phyloP scores from a whole-genome alignment of 768 basidiomycete genomes.

The Leccinum longicurvipes region DNA sequence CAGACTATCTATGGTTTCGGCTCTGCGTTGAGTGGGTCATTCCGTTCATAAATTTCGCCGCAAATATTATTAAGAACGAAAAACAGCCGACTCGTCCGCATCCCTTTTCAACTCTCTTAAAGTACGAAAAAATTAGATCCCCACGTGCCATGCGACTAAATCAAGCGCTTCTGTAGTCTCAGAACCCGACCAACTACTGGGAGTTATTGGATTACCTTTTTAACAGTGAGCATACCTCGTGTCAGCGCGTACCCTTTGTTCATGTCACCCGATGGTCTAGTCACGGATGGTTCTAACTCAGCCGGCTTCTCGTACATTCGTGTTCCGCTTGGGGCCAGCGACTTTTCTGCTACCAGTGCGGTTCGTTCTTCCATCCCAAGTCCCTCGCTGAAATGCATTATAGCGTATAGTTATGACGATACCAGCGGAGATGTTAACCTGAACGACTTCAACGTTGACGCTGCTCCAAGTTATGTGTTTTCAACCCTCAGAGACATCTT shows the following conservation, averaged over 20 bases:
- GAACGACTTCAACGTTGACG: constrained; percentile 51
- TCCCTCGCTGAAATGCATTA: constrained; percentile 2
- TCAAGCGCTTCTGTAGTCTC: constrained; percentile 33
- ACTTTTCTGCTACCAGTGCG: constrained; percentile 61
- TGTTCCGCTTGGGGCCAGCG: constrained; percentile 68
- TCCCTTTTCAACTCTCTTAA: constrained; percentile 59
- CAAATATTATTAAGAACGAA: constrained; percentile 1
- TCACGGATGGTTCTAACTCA: constrained; percentile 55
- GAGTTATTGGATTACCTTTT: constrained; percentile 58
- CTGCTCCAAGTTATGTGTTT: constrained; percentile 60
- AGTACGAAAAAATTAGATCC: constrained; percentile 33
- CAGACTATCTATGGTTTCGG: constrained; percentile 70
- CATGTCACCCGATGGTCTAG: constrained; percentile 19
- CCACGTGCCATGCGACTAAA: constrained; percentile 2
- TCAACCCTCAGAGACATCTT: constrained; percentile 61
- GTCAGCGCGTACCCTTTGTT: not conserved
- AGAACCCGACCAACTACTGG: constrained; percentile 57
- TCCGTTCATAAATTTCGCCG: not conserved
- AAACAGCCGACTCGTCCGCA: constrained; percentile 69
- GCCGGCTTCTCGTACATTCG: constrained; percentile 71
- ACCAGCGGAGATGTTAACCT: constrained; percentile 59
- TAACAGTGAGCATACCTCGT: constrained; percentile 25
- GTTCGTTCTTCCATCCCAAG: not conserved
- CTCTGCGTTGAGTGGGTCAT: constrained; percentile 52
- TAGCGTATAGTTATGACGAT: constrained; percentile 67